Evolutionary conservation across 345 rosid genomes (phyloP), one percentile per base, ranked within the genome.

Genomic region (Lagerstroemia speciosa): DNA sequence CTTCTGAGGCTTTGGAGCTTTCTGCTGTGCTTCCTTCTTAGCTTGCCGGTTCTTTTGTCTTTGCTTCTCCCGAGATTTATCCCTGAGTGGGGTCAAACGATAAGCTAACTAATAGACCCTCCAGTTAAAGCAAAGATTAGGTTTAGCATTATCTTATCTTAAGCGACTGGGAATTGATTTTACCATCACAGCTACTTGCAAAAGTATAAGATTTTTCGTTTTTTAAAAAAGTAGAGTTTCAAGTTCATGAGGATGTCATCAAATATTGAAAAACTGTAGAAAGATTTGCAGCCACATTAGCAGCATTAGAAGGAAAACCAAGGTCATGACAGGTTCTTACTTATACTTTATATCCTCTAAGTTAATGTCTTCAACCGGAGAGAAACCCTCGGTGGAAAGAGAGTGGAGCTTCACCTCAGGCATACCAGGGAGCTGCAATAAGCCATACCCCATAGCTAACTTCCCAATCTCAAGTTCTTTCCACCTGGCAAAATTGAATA

Each of bases 381-480:
- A 71, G 74, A 94, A 94, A 75, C 96, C 93, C 64, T 81, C 75
- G 0, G 84, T 75, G 38, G 96, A 88, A 71, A 87, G 96, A 37
- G 90, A 84, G 76, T 86, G 78, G 76, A 84, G 85, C 74, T 91
- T 94, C 69, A 91, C 83, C 83, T 94, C 99, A 0, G 93, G 79
- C 92, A 88, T 87, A 55, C 90, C 81, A 37, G 98, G 97, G 57
- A 94, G 87, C 79, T 86, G 90, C 78, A 94, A 83, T 62, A 88
- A 83, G 66, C 99, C 99, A 80, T 69, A 87, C 61, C 98, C 99
- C 97, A 90, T 88, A 34, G 94, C 98, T 82, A 91, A 71, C 80
- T 94, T 94, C 73, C 98, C 97, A 69, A 87, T 74, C 73, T 84
- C 97, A 46, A 88, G 97, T 67, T 86, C 90, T 81, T 89, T 87